Conservation (phyloP, 805 yeast genomes). For the Barnettozyma sp. region DNA sequence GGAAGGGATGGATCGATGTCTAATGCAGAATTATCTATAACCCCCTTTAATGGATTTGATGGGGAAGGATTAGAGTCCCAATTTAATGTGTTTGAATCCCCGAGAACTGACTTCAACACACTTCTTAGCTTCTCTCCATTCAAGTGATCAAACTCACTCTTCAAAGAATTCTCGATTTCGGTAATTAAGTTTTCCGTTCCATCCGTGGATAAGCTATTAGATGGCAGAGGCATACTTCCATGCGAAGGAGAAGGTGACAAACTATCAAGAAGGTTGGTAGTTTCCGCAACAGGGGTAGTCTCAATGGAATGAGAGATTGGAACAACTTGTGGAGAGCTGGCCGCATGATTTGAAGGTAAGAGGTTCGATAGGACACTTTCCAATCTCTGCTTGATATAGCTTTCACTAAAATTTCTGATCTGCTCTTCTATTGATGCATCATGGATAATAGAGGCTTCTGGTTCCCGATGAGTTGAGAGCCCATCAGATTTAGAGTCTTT, state of each 20-base stretch:
- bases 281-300: neutral
- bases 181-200: conserved; percentile 1
- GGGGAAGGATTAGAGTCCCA: too few species aligned
- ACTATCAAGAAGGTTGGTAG: neutral
- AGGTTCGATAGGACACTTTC: conserved; percentile 5
- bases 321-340: neutral
- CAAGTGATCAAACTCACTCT: conserved; percentile 5
- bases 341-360: too few species aligned
- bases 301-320: neutral
- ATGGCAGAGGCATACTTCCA: too few species aligned
- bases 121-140: conserved; percentile 7
- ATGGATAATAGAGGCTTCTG: neutral
- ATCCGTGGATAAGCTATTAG: too few species aligned
- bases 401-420: conserved; percentile 5
- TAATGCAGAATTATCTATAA: too few species aligned
- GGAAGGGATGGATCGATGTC: too few species aligned
- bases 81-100: neutral
- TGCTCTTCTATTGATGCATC: conserved; percentile 2
- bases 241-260: too few species aligned
- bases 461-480: neutral
- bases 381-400: conserved; percentile 7
- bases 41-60: too few species aligned
- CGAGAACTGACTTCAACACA: conserved; percentile 3
- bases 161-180: conserved; percentile 2
- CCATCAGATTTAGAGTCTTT: too few species aligned